Evolutionary conservation across 768 basidiomycete species (phyloP).

Genomic region (Serendipita sp.): DNA sequence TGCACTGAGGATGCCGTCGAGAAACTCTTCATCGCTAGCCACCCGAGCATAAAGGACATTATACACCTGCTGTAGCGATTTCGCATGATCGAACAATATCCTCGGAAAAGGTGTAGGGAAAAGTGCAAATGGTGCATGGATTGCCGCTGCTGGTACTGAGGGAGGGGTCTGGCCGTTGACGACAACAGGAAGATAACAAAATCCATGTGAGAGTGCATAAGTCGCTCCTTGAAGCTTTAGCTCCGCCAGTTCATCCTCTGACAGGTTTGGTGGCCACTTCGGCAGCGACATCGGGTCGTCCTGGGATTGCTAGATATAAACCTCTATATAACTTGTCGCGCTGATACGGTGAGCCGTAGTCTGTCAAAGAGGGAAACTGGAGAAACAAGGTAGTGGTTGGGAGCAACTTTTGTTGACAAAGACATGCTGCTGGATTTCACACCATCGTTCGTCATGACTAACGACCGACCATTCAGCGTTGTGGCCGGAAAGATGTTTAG

Average conservation of each 20-base stretch:
- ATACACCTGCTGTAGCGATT: conserved; percentile 55
- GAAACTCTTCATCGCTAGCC: conserved; percentile 59
- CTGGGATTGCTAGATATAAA: too few species aligned
- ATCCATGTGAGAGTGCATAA: conserved; percentile 70
- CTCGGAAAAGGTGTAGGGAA: conserved; percentile 80
- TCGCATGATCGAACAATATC: conserved; percentile 46
- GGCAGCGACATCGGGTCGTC: background rate
- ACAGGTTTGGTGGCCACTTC: conserved; percentile 59
- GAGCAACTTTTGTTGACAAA: background rate
- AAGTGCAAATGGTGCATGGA: conserved; percentile 81
- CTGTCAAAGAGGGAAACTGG: background rate
- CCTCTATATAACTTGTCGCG: too few species aligned
- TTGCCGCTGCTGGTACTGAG: conserved; percentile 45
- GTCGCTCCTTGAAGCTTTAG: conserved; percentile 56
- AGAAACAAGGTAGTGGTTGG: background rate
- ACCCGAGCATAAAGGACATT: conserved; percentile 76
- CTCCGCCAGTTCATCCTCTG: conserved; percentile 38
- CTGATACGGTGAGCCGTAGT: too few species aligned
- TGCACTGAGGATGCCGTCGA: conserved; percentile 74
- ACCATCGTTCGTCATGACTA: background rate
- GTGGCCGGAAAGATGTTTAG: background rate
- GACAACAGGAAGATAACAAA: conserved; percentile 60
- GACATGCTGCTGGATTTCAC: background rate
- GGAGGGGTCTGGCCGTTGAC: conserved; percentile 26
- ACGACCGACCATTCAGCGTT: background rate